These are phyloP conservation scores for Eimeria brunetti DNA, from an alignment of 169 alveolate genomes.

Conservation along the genomic window DNA sequence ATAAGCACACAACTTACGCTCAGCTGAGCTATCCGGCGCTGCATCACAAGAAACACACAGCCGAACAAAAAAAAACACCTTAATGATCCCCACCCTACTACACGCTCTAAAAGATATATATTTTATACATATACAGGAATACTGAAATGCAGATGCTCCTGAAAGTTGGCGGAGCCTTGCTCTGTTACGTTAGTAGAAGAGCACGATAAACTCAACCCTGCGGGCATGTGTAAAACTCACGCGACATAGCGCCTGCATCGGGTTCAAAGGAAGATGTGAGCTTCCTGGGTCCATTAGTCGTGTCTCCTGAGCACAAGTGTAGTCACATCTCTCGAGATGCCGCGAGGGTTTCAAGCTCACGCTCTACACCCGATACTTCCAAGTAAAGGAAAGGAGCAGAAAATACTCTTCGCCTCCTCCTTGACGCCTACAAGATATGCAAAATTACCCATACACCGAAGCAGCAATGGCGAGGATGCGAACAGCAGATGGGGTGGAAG, in stretches of 20 bases:
- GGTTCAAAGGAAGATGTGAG: not conserved
- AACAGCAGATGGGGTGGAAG: not conserved
- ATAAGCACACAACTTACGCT: not conserved
- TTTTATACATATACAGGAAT: too few species aligned
- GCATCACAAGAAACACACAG: conserved; percentile 13
- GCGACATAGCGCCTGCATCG: not conserved
- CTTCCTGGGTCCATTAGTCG: not conserved
- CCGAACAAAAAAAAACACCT: not conserved
- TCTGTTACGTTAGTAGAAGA: not conserved
- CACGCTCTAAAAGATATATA: not conserved
- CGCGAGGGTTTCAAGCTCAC: not conserved
- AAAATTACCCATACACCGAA: not conserved
- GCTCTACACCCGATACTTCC: not conserved
- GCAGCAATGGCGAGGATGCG: not conserved
- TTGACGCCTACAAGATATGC: not conserved
- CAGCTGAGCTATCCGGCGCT: conserved; percentile 11
- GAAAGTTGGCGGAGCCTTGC: not conserved
- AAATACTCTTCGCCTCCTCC: not conserved
- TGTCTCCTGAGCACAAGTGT: not conserved
- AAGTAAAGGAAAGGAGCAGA: not conserved
- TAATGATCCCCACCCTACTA: not conserved
- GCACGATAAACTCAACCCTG: not conserved
- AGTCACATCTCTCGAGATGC: not conserved
- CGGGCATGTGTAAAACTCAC: not conserved
- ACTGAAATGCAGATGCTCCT: not conserved